These are phyloP conservation scores for Globisporangium cederbergense DNA, from an alignment of 352 stramenopile genomes.

Conservation along the genomic window DNA sequence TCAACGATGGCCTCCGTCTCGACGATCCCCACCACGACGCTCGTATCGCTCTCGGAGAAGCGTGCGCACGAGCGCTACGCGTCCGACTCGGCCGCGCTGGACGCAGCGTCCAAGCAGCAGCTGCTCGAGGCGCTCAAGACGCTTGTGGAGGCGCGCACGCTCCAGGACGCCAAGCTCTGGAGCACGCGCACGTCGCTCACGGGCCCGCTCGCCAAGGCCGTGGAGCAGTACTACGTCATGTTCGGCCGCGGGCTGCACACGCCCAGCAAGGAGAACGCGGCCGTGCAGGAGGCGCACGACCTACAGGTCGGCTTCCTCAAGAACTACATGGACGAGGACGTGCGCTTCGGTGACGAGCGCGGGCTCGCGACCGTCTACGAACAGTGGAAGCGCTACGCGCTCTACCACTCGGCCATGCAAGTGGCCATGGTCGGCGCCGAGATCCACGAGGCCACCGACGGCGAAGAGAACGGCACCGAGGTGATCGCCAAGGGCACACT, in stretches of 20 bases:
- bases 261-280: conserved; percentile 1
- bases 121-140: conserved; percentile 12
- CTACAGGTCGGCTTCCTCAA: conserved; percentile 31
- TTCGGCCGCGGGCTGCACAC: conserved; percentile 16
- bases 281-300: conserved; percentile 15
- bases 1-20: not conserved
- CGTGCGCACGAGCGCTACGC: conserved; percentile 14
- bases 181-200: conserved; percentile 15
- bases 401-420: conserved; percentile 18
- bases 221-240: conserved; percentile 23
- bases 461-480: conserved; percentile 11
- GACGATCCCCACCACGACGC: conserved; percentile 8
- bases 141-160: conserved; percentile 13
- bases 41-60: conserved; percentile 11
- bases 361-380: conserved; percentile 18
- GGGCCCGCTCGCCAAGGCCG: conserved; percentile 9
- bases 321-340: conserved; percentile 34
- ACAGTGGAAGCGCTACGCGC: conserved; percentile 23
- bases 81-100: conserved; percentile 4
- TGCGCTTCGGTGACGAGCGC: conserved; percentile 31
- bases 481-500: conserved; percentile 16
- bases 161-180: conserved; percentile 19
- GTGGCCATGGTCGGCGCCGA: conserved; percentile 14
- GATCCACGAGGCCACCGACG: conserved; percentile 7
- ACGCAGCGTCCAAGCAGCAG: conserved; percentile 11